Percentiles rank a stretch among this genome's conserved stretches.
Evolutionary conservation across 2,329 filamentous ascomycete genomes (phyloP).

Genomic region (Sporothrix humicola): DNA sequence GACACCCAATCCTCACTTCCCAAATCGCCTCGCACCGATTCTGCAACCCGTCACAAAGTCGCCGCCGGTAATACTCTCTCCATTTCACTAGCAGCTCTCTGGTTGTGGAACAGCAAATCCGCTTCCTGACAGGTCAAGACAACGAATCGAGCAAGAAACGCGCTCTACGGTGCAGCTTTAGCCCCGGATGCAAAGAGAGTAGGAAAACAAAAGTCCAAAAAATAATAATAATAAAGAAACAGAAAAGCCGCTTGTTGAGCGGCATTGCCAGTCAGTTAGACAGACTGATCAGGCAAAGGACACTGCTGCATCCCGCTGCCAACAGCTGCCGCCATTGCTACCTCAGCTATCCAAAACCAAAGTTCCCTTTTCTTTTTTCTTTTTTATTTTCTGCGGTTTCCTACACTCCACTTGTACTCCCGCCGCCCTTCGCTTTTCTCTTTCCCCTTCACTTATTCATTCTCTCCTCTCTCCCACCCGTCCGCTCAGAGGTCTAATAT

Average conservation of each 20-base stretch:
- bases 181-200: background rate
- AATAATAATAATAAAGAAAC: background rate
- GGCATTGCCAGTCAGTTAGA: conserved; percentile 28
- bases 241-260: background rate
- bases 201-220: background rate
- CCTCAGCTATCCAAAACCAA: conserved; percentile 25
- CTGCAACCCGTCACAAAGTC: conserved; percentile 33
- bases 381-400: background rate
- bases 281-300: conserved; percentile 13
- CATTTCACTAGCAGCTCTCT: conserved; percentile 14
- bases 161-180: background rate
- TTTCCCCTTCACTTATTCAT: background rate
- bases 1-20: background rate
- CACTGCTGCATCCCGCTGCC: conserved; percentile 16
- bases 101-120: conserved; percentile 17
- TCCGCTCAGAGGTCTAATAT: conserved; percentile 1
- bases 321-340: conserved; percentile 12
- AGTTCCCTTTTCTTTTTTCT: background rate
- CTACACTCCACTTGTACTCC: background rate
- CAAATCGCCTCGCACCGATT: conserved; percentile 19
- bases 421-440: background rate
- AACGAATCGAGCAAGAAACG: background rate
- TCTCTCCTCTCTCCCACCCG: background rate
- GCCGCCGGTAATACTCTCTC: conserved; percentile 18
- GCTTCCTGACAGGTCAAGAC: background rate